Evolutionary conservation across 257 asterid genomes (phyloP).

Genomic region (Nicotiana tomentosiformis): DNA sequence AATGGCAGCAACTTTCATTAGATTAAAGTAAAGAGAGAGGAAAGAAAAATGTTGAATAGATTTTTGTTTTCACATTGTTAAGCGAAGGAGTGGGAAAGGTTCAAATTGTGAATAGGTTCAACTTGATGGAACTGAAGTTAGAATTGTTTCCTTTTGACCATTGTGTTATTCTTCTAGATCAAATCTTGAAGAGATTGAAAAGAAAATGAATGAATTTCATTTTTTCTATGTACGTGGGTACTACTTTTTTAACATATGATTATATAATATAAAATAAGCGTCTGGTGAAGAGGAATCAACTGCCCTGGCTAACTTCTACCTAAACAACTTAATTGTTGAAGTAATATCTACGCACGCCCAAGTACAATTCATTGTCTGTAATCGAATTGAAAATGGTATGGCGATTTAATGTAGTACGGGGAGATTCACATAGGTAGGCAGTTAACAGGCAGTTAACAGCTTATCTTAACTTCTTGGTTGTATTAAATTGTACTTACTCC

Average conservation of each 20-base stretch:
- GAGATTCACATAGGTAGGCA: not conserved
- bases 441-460: too few relatives aligned
- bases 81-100: not conserved
- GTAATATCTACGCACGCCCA: not conserved
- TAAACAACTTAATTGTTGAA: not conserved
- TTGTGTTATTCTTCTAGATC: not conserved
- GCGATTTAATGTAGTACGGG: not conserved
- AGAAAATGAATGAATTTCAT: not conserved
- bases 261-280: not conserved
- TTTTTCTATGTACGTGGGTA: too few relatives aligned
- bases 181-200: not conserved
- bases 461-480: too few relatives aligned
- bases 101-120: not conserved
- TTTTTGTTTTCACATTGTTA: not conserved
- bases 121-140: not conserved
- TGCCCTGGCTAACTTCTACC: not conserved
- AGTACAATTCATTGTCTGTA: not conserved
- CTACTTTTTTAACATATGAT: not conserved
- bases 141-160: not conserved
- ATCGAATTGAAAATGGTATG: not conserved
- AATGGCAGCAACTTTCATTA: not conserved
- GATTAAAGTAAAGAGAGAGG: not conserved
- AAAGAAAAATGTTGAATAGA: not conserved
- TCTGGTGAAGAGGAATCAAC: not conserved
- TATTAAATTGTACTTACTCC: too few relatives aligned